Percentiles rank a stretch among this genome's conserved stretches.
phyloP scores from a whole-genome alignment of 306 rosid species.

The Calophaca sinica region DNA sequence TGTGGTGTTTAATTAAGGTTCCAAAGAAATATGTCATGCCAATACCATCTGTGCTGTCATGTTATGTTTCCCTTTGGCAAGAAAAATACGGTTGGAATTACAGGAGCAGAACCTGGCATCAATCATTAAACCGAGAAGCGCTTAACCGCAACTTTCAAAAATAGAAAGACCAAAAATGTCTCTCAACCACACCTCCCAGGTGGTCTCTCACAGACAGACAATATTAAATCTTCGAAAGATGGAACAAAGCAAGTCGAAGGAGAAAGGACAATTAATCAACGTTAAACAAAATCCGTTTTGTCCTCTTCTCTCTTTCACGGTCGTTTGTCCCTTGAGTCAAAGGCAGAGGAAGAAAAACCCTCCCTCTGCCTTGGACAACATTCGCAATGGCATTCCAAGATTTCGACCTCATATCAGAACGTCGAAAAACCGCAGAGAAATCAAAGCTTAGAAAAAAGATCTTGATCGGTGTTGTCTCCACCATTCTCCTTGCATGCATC shows the following conservation, averaged over 20 bases:
- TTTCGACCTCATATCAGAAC: constrained; percentile 68
- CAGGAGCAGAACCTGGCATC: neutral
- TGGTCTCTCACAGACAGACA: neutral
- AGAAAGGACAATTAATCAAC: neutral
- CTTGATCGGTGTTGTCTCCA: constrained; percentile 38
- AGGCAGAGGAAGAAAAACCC: constrained; percentile 60
- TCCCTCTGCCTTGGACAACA: constrained; percentile 68
- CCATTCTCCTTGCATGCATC: constrained; percentile 45
- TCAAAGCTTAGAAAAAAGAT: constrained; percentile 50
- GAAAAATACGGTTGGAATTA: neutral
- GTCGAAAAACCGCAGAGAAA: constrained; percentile 54
- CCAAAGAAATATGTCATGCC: too few relatives aligned
- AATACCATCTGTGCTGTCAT: neutral
- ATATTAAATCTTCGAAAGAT: neutral
- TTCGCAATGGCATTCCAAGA: constrained; percentile 74
- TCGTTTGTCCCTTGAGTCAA: constrained; percentile 37
- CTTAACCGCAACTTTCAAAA: constrained; percentile 44
- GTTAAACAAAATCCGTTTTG: neutral
- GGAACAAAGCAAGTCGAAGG: neutral
- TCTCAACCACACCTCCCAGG: constrained; percentile 55
- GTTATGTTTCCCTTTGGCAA: neutral
- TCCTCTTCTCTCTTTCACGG: neutral
- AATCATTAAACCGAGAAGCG: neutral
- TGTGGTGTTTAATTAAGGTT: too few relatives aligned
- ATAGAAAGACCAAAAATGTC: constrained; percentile 58